Base-by-base conservation (phyloP, 768 basidiomycete species). In the Dentipellis fragilis region DNA sequence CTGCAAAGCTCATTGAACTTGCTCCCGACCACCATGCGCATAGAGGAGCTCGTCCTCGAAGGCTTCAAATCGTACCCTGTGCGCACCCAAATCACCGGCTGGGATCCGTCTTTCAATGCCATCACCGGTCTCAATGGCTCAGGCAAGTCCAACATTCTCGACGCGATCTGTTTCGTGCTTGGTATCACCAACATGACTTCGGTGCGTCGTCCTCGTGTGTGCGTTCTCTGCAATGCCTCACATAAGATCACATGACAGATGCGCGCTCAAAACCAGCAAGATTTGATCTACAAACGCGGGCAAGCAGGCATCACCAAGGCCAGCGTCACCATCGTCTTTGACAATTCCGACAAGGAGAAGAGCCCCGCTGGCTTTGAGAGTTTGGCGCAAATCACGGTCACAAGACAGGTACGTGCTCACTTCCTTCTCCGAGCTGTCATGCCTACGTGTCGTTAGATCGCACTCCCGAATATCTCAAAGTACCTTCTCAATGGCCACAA, bases 41-140 rank as follows among this genome's bases (percentile, higher is more conserved):
- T 62, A 10, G 59, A 62, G 61, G 61, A 62, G 49, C 61, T 62
- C 56, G 56, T 62, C 49, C 56, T 19, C 47, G 10, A 61, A 91
- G 93, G 95, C 49, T 99, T 98, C 79, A 98, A 99, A 69, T 95
- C 93, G 1, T 97, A 98, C 68, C 94, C 95, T 10, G 93, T 94
- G 29, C 81, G 95, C 51, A 97, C 96, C 0, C 89, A 89, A 64
- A 95, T 99, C 58, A 86, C 87, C 0, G 95, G 94, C 58, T 99
- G 96, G 93, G 95, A 98, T 67, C 72, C 90, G 6, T 95, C 92
- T 4, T 99, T 99, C 80, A 98, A 98, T 68, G 96, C 96, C 4
- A 98, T 99, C 71, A 96, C 93, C 4, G 94, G 94, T 48, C 80
- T 91, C 62, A 93, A 93, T 74, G 93, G 92, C 2, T 95, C 93